Percentiles rank a stretch among this genome's conserved stretches.
phyloP scores from a whole-genome alignment of 2,329 filamentous ascomycete species.

The Cytospora chrysosperma region DNA sequence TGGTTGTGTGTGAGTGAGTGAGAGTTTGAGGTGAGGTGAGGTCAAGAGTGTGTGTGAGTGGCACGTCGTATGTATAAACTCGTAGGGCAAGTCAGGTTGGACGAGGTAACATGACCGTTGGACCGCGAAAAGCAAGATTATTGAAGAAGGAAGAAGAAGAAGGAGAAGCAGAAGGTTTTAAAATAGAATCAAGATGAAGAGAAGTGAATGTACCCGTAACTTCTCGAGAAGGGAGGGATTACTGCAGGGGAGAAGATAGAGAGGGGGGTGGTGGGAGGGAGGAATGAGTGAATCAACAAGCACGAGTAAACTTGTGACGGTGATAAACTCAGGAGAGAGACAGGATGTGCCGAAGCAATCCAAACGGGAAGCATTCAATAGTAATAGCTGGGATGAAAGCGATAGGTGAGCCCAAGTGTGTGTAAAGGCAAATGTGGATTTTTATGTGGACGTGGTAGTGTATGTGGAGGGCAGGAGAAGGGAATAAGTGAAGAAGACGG shows the following conservation, averaged over 20 bases:
- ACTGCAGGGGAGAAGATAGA: too few species aligned
- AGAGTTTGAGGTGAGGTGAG: neutral
- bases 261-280: neutral
- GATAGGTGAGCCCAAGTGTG: neutral
- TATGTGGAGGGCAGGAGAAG: neutral
- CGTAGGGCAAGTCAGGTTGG: neutral
- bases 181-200: neutral
- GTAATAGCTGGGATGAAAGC: neutral
- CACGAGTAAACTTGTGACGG: neutral
- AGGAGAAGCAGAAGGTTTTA: neutral
- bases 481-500: neutral
- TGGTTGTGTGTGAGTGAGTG: neutral
- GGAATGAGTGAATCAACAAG: neutral
- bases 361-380: neutral
- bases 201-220: neutral
- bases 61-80: neutral
- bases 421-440: neutral
- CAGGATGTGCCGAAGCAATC: neutral
- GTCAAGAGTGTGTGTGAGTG: constrained; percentile 6
- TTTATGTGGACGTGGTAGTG: neutral
- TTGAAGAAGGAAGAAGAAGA: neutral
- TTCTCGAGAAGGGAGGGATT: neutral
- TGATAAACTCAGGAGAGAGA: neutral
- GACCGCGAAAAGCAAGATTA: neutral
- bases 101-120: constrained; percentile 1